These are phyloP conservation scores for Calonectria fujianensis DNA, from an alignment of 2,329 filamentous ascomycete species.

Conservation along the genomic window DNA sequence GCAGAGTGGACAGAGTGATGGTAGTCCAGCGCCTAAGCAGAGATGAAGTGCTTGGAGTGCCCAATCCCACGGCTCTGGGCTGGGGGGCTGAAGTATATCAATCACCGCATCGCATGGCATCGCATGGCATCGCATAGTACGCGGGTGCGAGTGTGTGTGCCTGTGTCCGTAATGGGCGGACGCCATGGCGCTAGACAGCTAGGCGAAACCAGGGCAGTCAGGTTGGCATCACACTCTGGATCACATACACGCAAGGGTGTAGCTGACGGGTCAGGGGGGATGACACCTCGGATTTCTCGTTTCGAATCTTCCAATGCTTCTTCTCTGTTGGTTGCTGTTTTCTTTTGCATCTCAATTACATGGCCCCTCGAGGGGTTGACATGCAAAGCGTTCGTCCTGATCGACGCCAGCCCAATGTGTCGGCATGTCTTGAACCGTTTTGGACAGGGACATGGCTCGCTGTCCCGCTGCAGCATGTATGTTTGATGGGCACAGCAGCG, in stretches of 20 bases:
- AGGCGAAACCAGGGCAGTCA: slow-evolving; percentile 31
- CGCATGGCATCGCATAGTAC: slow-evolving; percentile 31
- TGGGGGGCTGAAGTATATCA: slow-evolving; percentile 39
- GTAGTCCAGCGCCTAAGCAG: slow-evolving; percentile 53
- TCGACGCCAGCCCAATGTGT: slow-evolving; percentile 39
- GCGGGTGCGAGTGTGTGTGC: slow-evolving; percentile 8
- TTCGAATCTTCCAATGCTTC: slow-evolving; percentile 9
- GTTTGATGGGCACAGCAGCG: slow-evolving; percentile 32
- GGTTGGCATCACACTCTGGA: slow-evolving; percentile 33
- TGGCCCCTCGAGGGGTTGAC: slow-evolving; percentile 32
- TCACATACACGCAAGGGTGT: slow-evolving; percentile 38
- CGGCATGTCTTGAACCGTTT: slow-evolving; percentile 37
- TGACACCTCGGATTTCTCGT: slow-evolving; percentile 48
- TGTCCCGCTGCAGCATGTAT: slow-evolving; percentile 34
- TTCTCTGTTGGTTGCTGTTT: slow-evolving; percentile 31
- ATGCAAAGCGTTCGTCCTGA: slow-evolving; percentile 38
- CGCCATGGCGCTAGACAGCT: slow-evolving; percentile 32
- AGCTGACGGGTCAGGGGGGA: slow-evolving; percentile 50
- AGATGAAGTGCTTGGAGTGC: slow-evolving; percentile 48
- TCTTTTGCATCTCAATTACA: slow-evolving; percentile 11
- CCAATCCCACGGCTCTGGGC: slow-evolving; percentile 38
- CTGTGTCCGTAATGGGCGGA: background rate
- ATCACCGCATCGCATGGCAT: slow-evolving; percentile 36
- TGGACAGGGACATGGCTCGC: slow-evolving; percentile 38
- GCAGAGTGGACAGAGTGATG: slow-evolving; percentile 48